Evolutionary conservation across 2,329 filamentous ascomycete genomes (phyloP).

Genomic region (Penicillium expansum): DNA sequence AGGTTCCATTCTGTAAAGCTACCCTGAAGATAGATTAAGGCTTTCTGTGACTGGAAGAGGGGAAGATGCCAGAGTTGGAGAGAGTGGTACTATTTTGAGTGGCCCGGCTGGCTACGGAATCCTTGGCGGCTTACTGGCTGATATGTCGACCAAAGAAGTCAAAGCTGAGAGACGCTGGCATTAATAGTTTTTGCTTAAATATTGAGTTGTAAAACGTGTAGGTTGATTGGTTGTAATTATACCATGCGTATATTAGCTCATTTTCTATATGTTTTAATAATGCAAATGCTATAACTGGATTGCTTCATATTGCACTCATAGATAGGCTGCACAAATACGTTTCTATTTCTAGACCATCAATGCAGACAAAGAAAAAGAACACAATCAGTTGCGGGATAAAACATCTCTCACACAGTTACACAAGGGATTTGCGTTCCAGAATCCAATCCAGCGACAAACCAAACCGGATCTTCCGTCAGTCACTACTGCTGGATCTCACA

Average conservation of each 20-base stretch:
- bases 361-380: background rate
- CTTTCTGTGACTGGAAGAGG: background rate
- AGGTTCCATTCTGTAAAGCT: slow-evolving; percentile 10
- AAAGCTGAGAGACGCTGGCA: background rate
- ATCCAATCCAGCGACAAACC: slow-evolving; percentile 1
- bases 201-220: too few relatives aligned
- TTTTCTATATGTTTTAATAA: background rate
- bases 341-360: background rate
- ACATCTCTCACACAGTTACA: slow-evolving; percentile 1
- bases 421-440: background rate
- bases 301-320: background rate
- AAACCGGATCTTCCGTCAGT: slow-evolving; percentile 9
- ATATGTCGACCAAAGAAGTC: background rate
- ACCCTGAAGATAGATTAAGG: background rate
- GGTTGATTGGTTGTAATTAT: background rate
- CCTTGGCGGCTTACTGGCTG: slow-evolving; percentile 1
- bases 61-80: background rate
- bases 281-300: too few relatives aligned
- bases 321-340: too few relatives aligned
- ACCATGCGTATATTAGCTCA: background rate
- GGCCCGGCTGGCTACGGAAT: background rate
- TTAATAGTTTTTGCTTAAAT: background rate
- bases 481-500: slow-evolving; percentile 8
- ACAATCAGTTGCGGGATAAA: background rate
- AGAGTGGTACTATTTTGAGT: background rate